Percentiles rank a stretch among this genome's conserved stretches.
Conservation (phyloP, 2,329 filamentous ascomycete species). For the Drechslera avenae region DNA sequence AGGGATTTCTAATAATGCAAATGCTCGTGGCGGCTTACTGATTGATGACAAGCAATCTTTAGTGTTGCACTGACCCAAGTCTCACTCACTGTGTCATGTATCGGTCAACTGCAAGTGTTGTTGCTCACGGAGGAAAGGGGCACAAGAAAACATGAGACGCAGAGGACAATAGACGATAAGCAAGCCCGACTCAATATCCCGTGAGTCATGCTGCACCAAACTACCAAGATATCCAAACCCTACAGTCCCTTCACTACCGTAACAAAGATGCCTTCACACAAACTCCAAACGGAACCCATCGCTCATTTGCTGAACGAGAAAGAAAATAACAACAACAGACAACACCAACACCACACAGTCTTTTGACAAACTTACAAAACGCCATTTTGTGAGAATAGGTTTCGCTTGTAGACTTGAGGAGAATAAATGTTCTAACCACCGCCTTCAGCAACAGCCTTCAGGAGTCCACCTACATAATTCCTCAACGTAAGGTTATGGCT, state of each 20-base stretch:
- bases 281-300: too few relatives aligned
- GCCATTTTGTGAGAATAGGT: not conserved
- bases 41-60: too few relatives aligned
- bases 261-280: not conserved
- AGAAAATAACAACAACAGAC: too few relatives aligned
- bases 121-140: too few relatives aligned
- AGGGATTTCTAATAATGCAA: too few relatives aligned
- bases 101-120: too few relatives aligned
- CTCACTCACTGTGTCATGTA: too few relatives aligned
- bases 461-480: constrained; percentile 45
- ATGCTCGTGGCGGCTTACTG: too few relatives aligned
- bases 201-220: not conserved
- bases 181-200: not conserved
- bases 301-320: too few relatives aligned
- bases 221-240: not conserved
- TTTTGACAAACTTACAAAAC: not conserved
- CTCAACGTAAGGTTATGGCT: constrained; percentile 63
- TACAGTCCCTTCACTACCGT: not conserved
- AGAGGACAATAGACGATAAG: not conserved
- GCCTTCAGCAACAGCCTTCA: constrained; percentile 45
- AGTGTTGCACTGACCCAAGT: too few relatives aligned
- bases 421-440: constrained; percentile 23
- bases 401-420: not conserved
- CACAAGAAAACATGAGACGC: too few relatives aligned
- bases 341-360: constrained; percentile 1